Percentiles rank a stretch among this genome's conserved stretches.
Evolutionary conservation across 2,329 filamentous ascomycete genomes (phyloP).

Genomic region (Phyllosticta citriasiana): DNA sequence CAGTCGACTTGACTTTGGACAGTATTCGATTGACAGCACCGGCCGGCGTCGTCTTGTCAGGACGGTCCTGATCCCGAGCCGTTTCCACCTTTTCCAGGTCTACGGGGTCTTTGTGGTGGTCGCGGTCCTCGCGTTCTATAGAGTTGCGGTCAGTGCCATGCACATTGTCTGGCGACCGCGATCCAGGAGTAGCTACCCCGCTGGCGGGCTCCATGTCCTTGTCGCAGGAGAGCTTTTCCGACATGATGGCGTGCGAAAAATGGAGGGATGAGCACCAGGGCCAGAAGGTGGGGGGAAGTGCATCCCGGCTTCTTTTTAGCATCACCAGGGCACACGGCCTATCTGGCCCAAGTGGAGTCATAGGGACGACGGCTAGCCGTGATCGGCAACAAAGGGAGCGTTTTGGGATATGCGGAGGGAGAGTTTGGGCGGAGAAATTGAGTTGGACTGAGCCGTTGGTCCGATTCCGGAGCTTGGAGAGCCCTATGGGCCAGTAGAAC

Average conservation of each 20-base stretch:
- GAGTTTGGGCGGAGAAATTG: background rate
- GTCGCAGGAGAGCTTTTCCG: background rate
- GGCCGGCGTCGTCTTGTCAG: background rate
- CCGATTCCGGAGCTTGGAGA: background rate
- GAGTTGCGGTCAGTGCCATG: conserved; percentile 2
- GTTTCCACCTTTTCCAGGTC: conserved; percentile 5
- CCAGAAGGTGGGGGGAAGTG: background rate
- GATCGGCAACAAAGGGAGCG: background rate
- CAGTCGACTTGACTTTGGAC: conserved; percentile 14
- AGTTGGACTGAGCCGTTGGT: background rate
- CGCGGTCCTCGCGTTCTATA: conserved; percentile 1
- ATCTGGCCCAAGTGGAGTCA: background rate
- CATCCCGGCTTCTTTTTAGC: background rate
- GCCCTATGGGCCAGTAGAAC: background rate
- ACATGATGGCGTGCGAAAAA: background rate
- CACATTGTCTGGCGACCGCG: conserved; percentile 4
- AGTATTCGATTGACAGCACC: conserved; percentile 2
- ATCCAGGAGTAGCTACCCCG: conserved; percentile 10
- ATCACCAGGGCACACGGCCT: background rate
- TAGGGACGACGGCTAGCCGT: background rate
- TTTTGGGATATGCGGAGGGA: background rate
- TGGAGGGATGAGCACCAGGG: background rate
- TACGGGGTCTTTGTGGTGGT: background rate
- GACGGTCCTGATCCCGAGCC: conserved; percentile 1
- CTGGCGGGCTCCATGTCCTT: conserved; percentile 9